A percentile compares a stretch with the other conserved stretches of the same genome.
Conservation (phyloP, 148 eudicot species). For the Rhododendron molle region DNA sequence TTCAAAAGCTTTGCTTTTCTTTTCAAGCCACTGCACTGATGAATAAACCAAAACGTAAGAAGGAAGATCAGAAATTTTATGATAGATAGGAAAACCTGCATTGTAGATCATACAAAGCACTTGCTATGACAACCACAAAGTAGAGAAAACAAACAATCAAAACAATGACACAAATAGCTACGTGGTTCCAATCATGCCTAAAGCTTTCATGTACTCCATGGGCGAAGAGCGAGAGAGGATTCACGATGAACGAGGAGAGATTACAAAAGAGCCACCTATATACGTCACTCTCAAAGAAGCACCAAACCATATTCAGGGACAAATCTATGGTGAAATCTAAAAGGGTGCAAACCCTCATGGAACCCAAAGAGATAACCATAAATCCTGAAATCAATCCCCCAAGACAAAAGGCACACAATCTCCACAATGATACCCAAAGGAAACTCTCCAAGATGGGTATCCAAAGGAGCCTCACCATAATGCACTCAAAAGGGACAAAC, state of each 20-base stretch:
- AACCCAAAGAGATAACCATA: background rate
- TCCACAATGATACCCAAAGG: background rate
- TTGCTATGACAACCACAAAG: background rate
- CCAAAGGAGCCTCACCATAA: background rate
- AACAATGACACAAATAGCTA: background rate
- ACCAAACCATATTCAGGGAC: background rate
- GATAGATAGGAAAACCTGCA: background rate
- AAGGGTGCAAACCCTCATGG: background rate
- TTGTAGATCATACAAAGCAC: background rate
- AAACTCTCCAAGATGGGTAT: background rate
- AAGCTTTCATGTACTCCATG: background rate
- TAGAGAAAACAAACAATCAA: background rate
- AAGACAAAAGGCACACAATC: background rate
- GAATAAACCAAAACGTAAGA: slow-evolving; percentile 28
- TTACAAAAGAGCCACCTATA: background rate
- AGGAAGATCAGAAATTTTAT: background rate
- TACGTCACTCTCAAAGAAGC: background rate
- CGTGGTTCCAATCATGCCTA: background rate
- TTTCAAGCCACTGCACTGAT: slow-evolving; percentile 95
- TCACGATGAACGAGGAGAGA: background rate
- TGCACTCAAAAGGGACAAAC: background rate
- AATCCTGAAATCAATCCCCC: background rate
- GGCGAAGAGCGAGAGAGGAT: background rate
- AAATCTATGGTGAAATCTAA: background rate
- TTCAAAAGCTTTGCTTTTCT: slow-evolving; percentile 81